Base-by-base conservation (phyloP, 768 basidiomycete species). In the Podaxis sp. region DNA sequence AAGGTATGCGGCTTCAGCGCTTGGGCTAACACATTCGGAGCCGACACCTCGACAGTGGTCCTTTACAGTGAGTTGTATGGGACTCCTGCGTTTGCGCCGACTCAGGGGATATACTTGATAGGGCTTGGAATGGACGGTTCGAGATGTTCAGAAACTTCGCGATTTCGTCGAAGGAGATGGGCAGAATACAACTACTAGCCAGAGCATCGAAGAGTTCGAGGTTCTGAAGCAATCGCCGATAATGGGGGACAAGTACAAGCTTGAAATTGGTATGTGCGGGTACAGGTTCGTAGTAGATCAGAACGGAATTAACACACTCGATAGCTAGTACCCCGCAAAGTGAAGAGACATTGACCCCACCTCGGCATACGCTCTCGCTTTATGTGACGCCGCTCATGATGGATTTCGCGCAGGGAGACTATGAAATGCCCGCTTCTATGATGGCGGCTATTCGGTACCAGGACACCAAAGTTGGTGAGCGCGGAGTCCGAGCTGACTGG, bases 101-200 rank as follows among this genome's bases (percentile, higher is more conserved):
- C 27, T 14, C 38, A 18, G 18, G 55, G 23, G 32, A 57, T 63
- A 9, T 60, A 64, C 35, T 52, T 10, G 48, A 46, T 57, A 90
- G 88, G 87, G 87, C 0, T 88, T 90, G 65, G 88, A 92, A 70
- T 90, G 89, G 88, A 74, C 78, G 7, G 78, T 91, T 23, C 78
- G 79, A 28, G 79, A 86, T 64, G 79, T 87, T 5, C 73, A 76
- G 54, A 82, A 80, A 60, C 73, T 91, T 44, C 76, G 79, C 40
- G 79, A 86, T 57, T 82, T 79, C 62, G 77, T 90, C 2, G 88
- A 90, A 70, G 74, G 76, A 14, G 67, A 71, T 23, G 69, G 70
- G 11, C 72, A 74, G 10, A 69, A 66, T 11, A 65, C 70, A 28
- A 64, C 63, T 21, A 60, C 65, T n/a, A 55, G 66, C 3, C 59